Conservation (phyloP, 257 asterid genomes). For the Leptodermis oblonga region DNA sequence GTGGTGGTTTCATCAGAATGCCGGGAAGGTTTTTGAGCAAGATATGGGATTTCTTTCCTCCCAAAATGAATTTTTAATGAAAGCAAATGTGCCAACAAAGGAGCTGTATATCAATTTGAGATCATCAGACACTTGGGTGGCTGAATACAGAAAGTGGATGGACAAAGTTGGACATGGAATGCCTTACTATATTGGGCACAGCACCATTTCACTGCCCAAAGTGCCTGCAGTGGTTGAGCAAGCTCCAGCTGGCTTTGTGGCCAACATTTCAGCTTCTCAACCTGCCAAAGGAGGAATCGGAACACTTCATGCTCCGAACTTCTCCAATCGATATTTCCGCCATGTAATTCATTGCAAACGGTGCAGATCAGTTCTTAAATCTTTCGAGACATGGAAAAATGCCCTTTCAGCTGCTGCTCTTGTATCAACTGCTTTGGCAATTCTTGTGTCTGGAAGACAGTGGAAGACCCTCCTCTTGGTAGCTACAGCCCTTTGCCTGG, state of each 20-base stretch:
- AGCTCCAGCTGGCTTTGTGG: slow-evolving; percentile 90
- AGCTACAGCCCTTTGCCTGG: slow-evolving; percentile 54
- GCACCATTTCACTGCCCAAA: slow-evolving; percentile 56
- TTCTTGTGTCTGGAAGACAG: slow-evolving; percentile 66
- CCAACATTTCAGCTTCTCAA: slow-evolving; percentile 73
- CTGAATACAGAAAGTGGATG: slow-evolving; percentile 91
- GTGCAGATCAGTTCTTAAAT: slow-evolving; percentile 45
- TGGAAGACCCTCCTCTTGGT: slow-evolving; percentile 69
- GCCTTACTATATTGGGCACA: slow-evolving; percentile 89
- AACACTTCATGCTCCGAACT: slow-evolving; percentile 62
- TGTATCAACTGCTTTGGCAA: slow-evolving; percentile 62
- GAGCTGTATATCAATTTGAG: slow-evolving; percentile 61
- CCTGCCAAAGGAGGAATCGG: slow-evolving; percentile 94
- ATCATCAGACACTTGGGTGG: slow-evolving; percentile 86
- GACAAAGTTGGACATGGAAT: slow-evolving; percentile 92
- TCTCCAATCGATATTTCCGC: slow-evolving; percentile 68
- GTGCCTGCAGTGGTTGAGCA: slow-evolving; percentile 82
- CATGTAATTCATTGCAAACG: slow-evolving; percentile 77
- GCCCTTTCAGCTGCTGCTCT: slow-evolving; percentile 57
- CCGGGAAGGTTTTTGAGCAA: slow-evolving; percentile 90
- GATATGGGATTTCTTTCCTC: slow-evolving; percentile 98
- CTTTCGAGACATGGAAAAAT: slow-evolving; percentile 56
- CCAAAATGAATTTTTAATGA: slow-evolving; percentile 78
- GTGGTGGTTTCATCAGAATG: slow-evolving; percentile 88
- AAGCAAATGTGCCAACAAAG: slow-evolving; percentile 78